These are phyloP conservation scores for Kitagawia praeruptora DNA, from an alignment of 129 eudicot genomes.

Conservation along the genomic window DNA sequence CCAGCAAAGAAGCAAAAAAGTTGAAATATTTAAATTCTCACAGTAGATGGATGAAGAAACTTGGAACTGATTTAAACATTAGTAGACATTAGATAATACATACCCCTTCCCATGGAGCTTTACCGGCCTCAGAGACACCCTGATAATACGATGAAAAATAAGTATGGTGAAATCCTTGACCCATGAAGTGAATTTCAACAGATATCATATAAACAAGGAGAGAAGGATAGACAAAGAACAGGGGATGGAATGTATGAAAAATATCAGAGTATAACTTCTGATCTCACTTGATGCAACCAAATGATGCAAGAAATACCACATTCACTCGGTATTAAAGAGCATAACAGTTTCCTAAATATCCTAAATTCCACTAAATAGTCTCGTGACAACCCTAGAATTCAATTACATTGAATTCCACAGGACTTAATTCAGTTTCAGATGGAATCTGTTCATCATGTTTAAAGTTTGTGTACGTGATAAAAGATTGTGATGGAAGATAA, in stretches of 20 bases:
- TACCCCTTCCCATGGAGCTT: slow-evolving; percentile 71
- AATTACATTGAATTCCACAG: neutral
- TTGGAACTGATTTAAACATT: neutral
- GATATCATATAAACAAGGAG: neutral
- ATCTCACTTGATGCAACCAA: neutral
- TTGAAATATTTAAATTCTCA: neutral
- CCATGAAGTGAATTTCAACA: neutral
- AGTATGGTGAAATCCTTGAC: neutral
- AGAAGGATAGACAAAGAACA: neutral
- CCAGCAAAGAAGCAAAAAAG: neutral
- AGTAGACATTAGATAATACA: slow-evolving; percentile 6
- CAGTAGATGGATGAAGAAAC: neutral
- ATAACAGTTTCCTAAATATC: neutral
- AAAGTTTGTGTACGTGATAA: neutral
- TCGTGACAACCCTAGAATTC: neutral
- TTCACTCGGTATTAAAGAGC: neutral
- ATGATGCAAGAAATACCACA: neutral
- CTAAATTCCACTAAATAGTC: neutral
- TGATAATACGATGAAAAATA: neutral
- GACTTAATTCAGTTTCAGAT: neutral
- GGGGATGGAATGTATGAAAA: neutral
- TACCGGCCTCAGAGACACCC: slow-evolving; percentile 25
- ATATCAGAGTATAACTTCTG: neutral
- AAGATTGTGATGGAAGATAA: neutral
- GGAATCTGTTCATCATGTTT: neutral